Conservation (phyloP, 1,284 basidiomycete species). For the Naganishia liquefaciens region DNA sequence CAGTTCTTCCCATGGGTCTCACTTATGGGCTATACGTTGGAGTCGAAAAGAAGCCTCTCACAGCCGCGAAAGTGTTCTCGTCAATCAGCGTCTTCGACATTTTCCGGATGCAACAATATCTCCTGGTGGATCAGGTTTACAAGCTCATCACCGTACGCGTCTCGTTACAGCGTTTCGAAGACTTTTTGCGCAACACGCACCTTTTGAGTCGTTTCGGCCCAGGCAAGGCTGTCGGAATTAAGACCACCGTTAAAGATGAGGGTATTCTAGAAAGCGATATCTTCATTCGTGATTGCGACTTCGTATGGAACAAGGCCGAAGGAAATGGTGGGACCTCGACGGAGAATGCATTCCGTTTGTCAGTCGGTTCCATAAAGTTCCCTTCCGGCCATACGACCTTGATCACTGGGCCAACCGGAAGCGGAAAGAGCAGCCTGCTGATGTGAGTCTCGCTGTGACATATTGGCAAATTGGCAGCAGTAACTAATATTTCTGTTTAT, state of each 20-base stretch:
- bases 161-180: conserved; percentile 22
- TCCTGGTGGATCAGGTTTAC: conserved; percentile 12
- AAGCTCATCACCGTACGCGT: conserved; percentile 26
- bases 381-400: conserved; percentile 62
- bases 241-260: no score
- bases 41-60: conserved; percentile 56
- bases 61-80: conserved; percentile 54
- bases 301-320: conserved; percentile 16
- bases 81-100: conserved; percentile 53
- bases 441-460: conserved; percentile 38
- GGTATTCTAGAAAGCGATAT: not conserved
- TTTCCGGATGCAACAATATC: conserved; percentile 39
- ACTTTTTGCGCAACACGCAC: conserved; percentile 18
- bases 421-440: conserved; percentile 52
- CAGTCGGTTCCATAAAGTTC: conserved; percentile 61
- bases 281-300: conserved; percentile 16
- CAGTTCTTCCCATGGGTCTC: conserved; percentile 65
- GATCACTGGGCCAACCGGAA: conserved; percentile 62
- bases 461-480: no score
- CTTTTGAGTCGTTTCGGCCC: conserved; percentile 22
- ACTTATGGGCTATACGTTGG: conserved; percentile 66
- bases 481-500: no score
- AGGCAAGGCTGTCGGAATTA: not conserved
- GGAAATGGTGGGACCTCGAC: not conserved
- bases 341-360: conserved; percentile 55